Evolutionary conservation across 176 grass and related monocot genomes (phyloP).

Genomic region (Cenchrus purpureus): DNA sequence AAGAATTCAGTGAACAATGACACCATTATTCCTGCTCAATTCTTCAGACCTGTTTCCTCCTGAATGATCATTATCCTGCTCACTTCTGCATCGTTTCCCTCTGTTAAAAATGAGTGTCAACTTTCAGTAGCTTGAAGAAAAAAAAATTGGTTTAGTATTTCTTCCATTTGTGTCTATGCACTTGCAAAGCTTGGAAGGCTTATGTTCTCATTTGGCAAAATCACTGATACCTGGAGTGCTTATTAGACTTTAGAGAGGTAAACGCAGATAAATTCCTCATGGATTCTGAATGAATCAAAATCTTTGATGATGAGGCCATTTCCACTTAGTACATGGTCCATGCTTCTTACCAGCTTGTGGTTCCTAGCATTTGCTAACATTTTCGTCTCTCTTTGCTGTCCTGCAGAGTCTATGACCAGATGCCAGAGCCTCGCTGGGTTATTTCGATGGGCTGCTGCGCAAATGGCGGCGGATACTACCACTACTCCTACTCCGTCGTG

Average conservation of each 20-base stretch:
- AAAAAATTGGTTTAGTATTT: too few species aligned
- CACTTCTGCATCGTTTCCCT: too few species aligned
- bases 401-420: conserved; percentile 89
- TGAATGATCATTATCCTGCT: too few species aligned
- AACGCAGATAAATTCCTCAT: background rate
- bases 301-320: background rate
- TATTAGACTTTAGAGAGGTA: background rate
- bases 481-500: conserved; percentile 93
- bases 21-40: background rate
- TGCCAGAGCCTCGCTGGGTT: conserved; percentile 96
- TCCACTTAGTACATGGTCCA: too few species aligned
- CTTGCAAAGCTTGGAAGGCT: too few species aligned
- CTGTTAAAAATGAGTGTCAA: too few species aligned
- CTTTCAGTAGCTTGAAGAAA: too few species aligned
- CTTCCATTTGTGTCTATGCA: too few species aligned
- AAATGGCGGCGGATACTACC: conserved; percentile 95
- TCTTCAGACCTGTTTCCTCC: background rate
- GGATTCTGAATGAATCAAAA: background rate
- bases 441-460: conserved; percentile 98
- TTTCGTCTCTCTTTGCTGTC: background rate
- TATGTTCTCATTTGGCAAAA: too few species aligned
- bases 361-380: background rate
- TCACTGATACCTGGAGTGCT: background rate
- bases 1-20: background rate
- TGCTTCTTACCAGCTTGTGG: background rate